Percentiles rank a stretch among this genome's conserved stretches.
Conservation (phyloP, 2,329 filamentous ascomycete genomes). For the Diaporthe vaccinii region DNA sequence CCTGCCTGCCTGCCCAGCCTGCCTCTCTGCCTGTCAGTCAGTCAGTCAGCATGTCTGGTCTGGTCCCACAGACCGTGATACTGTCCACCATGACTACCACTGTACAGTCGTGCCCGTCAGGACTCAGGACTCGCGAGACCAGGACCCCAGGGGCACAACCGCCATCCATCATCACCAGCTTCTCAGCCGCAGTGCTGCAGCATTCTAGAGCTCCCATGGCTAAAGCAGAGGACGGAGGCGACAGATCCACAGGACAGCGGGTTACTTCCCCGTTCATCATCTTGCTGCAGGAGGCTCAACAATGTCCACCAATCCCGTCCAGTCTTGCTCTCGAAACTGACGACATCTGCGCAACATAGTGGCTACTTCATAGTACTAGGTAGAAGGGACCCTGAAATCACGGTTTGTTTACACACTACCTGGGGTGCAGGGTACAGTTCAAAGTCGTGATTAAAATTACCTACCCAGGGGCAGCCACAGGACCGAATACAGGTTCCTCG, state of each 20-base stretch:
- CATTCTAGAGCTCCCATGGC: not conserved
- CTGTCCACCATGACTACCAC: not conserved
- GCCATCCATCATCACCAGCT: not conserved
- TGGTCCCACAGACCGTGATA: constrained; percentile 2
- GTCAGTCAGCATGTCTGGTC: not conserved
- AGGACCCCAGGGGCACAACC: not conserved
- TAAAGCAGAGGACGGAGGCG: not conserved
- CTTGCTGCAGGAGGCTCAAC: not conserved
- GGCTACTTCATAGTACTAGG: no score
- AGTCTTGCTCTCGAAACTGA: not conserved
- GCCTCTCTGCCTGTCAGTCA: not conserved
- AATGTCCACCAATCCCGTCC: constrained; percentile 7
- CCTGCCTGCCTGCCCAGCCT: not conserved
- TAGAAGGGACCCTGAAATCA: no score
- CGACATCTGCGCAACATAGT: not conserved
- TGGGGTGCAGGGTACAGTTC: no score
- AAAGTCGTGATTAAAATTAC: constrained; percentile 15
- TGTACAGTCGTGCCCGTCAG: constrained; percentile 2
- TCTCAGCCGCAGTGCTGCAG: not conserved
- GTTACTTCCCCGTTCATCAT: not conserved
- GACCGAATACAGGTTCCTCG: not conserved
- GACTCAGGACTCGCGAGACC: not conserved
- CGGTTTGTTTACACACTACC: not conserved
- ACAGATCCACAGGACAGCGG: constrained; percentile 10
- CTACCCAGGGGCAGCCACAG: not conserved